These are phyloP conservation scores for Lolium perenne DNA, from an alignment of 176 grass and related monocot species.

Conservation along the genomic window DNA sequence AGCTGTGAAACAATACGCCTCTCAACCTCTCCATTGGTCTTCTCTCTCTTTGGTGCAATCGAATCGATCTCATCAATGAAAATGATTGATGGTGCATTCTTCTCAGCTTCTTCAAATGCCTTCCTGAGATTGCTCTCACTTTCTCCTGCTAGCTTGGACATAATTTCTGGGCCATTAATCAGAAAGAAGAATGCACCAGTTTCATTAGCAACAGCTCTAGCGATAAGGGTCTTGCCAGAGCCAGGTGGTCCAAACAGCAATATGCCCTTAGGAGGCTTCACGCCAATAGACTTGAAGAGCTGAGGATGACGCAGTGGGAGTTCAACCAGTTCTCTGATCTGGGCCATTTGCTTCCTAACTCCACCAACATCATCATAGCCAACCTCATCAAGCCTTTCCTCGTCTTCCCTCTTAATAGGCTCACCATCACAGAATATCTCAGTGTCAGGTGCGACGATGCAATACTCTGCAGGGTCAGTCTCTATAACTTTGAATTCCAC, in stretches of 20 bases:
- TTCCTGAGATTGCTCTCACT: constrained; percentile 88
- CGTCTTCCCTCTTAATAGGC: constrained; percentile 86
- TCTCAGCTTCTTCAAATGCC: constrained; percentile 94
- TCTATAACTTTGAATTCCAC: constrained; percentile 92
- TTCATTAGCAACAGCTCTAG: constrained; percentile 83
- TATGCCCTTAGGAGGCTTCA: constrained; percentile 90
- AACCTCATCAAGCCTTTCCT: constrained; percentile 77
- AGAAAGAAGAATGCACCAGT: constrained; percentile 90
- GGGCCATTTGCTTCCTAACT: constrained; percentile 89
- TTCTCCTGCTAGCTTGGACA: constrained; percentile 91
- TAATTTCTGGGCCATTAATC: constrained; percentile 92
- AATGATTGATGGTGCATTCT: constrained; percentile 88
- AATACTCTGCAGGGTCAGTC: constrained; percentile 80
- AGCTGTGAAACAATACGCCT: constrained; percentile 87
- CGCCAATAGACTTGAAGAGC: constrained; percentile 73
- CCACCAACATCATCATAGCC: constrained; percentile 93
- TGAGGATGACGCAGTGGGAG: constrained; percentile 65
- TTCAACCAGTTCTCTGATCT: constrained; percentile 75
- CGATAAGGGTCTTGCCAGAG: constrained; percentile 83
- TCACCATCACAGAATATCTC: constrained; percentile 91
- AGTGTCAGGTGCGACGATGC: constrained; percentile 84
- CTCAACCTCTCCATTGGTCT: constrained; percentile 87
- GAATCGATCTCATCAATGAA: constrained; percentile 88
- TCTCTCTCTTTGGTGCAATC: constrained; percentile 85
- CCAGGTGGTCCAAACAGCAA: constrained; percentile 80